A percentile compares a stretch with the other conserved stretches of the same genome.
Evolutionary conservation across 129 eudicot genomes (phyloP).

Genomic region (Glebionis coronaria): DNA sequence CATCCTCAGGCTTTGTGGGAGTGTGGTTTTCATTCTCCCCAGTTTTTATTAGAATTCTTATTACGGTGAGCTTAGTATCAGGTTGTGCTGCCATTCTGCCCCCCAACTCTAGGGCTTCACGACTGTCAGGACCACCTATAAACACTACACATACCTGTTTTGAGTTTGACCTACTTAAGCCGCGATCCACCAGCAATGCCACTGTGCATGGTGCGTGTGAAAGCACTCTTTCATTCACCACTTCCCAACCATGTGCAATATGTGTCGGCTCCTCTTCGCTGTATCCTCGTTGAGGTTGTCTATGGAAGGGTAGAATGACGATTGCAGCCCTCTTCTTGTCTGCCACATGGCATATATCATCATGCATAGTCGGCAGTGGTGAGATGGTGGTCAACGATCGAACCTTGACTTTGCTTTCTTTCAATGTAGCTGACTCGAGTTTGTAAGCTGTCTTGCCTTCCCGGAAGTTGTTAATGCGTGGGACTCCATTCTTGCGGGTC

Average conservation of each 20-base stretch:
- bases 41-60: constrained; percentile 30
- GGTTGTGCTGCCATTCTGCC: constrained; percentile 72
- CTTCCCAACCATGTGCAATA: constrained; percentile 57
- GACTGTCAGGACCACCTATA: constrained; percentile 66
- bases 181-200: constrained; percentile 67
- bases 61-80: constrained; percentile 39
- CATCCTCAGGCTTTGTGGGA: neutral
- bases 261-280: constrained; percentile 35
- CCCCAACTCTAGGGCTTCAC: constrained; percentile 62
- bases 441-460: constrained; percentile 21
- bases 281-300: constrained; percentile 34
- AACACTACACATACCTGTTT: constrained; percentile 51
- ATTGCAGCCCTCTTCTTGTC: constrained; percentile 45
- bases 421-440: neutral
- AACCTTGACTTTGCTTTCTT: constrained; percentile 45
- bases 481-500: constrained; percentile 52
- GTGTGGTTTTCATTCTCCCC: neutral
- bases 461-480: constrained; percentile 27
- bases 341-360: constrained; percentile 70
- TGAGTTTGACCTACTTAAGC: constrained; percentile 27
- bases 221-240: constrained; percentile 49
- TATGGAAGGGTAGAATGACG: constrained; percentile 58
- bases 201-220: constrained; percentile 59
- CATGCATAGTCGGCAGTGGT: constrained; percentile 60
- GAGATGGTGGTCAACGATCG: constrained; percentile 52